Base-by-base conservation (phyloP, 2,329 filamentous ascomycete species). In the Penicillium sp. region DNA sequence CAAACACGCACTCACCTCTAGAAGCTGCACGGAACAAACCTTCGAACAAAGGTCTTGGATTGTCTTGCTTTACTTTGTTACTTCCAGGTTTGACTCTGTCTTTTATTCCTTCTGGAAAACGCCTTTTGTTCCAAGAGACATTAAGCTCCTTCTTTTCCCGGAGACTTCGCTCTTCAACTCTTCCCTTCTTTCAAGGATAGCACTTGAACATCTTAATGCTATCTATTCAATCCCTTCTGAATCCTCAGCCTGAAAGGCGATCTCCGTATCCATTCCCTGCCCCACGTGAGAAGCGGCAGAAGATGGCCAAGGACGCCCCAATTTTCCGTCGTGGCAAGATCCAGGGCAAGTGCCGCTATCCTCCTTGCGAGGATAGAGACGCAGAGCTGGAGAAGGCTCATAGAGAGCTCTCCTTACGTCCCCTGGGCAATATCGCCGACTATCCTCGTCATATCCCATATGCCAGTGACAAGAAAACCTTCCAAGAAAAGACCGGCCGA, bases 401-500 rank as follows among this genome's bases (percentile, higher is more conserved):
- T 58, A 75, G 77, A 37, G 78, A 77, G 37, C 93, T 88, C 67
- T 78, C 83, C 16, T 78, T 97, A 50, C 82, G 80, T 52, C 88
- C 90, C 0, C 77, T 80, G 58, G 90, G 78, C 1, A 68, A 78
- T n/a, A 85, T 87, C 52, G 73, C 66, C n/a, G 75, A 81, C 4
- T 87, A 80, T 58, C 83, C 84, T 61, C 81, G 86, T 49, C 91
- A 93, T 67, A 96, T 97, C 56, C 93, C 93, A 0, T 97, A 97
- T 75, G 92, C 91, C 68, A 96, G 92, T 70, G 89, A 91, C 62
- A 97, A 97, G 80, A 96, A 95, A 73, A 83, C 88, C 57, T 96
- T 97, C 67, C 84, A 87, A 59, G 84, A 88, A 61, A 95, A 90
- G 78, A 97, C 93, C 4, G 90, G 91, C 1, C 81, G 91, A 51